These are phyloP conservation scores for Trichophyton mentagrophytes DNA, from an alignment of 2,329 filamentous ascomycete species.

Conservation along the genomic window DNA sequence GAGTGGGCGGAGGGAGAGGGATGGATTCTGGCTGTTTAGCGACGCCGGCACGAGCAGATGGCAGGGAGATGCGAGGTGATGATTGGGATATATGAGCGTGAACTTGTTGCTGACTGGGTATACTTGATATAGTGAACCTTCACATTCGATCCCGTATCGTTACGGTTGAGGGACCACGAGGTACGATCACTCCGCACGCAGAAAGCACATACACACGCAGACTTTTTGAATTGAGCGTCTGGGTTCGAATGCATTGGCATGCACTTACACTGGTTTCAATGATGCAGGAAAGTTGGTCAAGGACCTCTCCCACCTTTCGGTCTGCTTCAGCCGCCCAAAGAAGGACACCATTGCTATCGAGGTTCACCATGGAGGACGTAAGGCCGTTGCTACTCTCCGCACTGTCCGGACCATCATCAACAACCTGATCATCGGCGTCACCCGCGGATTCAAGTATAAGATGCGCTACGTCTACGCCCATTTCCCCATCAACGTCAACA, in stretches of 20 bases:
- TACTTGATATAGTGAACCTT: constrained; percentile 67
- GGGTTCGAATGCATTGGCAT: not conserved
- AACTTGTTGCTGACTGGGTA: constrained; percentile 15
- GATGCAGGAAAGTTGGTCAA: constrained; percentile 78
- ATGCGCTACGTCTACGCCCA: constrained; percentile 99
- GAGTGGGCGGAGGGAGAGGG: too few species aligned
- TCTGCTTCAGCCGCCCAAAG: constrained; percentile 84
- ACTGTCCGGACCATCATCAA: constrained; percentile 97
- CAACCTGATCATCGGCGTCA: constrained; percentile 97
- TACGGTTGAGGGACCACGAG: constrained; percentile 93
- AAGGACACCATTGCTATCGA: constrained; percentile 87
- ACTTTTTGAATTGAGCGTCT: not conserved
- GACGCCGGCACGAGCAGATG: not conserved
- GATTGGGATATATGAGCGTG: not conserved
- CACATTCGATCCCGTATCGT: constrained; percentile 92
- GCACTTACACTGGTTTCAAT: not conserved
- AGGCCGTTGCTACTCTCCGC: constrained; percentile 94
- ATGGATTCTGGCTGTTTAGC: too few species aligned
- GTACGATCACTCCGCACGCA: constrained; percentile 35
- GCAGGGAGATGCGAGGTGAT: not conserved
- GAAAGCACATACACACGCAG: not conserved
- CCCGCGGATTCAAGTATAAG: constrained; percentile 99
- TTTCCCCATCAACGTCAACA: constrained; percentile 99
- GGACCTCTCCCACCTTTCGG: constrained; percentile 90
- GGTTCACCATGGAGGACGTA: constrained; percentile 96